Evolutionary conservation across 306 rosid species (phyloP).

Genomic region (Vigna reflexopilosa): DNA sequence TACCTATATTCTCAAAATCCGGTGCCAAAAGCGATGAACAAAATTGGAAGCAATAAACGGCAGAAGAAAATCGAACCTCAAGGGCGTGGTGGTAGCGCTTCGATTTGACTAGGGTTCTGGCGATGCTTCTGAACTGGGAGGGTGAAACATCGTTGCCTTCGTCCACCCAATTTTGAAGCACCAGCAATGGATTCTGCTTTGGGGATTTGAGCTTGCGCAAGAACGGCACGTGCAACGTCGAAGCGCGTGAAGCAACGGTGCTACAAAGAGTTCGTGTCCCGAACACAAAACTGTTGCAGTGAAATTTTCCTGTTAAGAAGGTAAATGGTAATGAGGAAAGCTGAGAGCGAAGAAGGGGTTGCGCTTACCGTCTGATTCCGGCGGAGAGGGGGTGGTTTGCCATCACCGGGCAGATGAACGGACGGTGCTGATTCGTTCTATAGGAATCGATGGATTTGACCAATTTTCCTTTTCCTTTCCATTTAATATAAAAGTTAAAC

Average conservation of each 20-base stretch:
- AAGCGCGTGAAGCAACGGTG: slow-evolving; percentile 39
- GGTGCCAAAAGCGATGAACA: background rate
- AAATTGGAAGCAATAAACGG: background rate
- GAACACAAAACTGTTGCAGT: slow-evolving; percentile 43
- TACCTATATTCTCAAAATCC: background rate
- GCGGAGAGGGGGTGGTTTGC: slow-evolving; percentile 46
- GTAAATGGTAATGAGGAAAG: background rate
- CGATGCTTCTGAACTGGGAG: slow-evolving; percentile 59
- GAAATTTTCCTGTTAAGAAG: background rate
- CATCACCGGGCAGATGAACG: slow-evolving; percentile 37
- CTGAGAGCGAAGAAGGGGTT: background rate
- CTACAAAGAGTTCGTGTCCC: slow-evolving; percentile 39
- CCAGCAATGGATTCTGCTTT: slow-evolving; percentile 40
- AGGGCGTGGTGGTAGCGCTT: slow-evolving; percentile 68
- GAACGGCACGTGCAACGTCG: background rate
- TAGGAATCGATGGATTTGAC: background rate
- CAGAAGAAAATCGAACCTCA: slow-evolving; percentile 54
- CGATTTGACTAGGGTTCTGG: slow-evolving; percentile 53
- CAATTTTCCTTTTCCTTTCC: too few relatives aligned
- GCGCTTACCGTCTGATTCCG: slow-evolving; percentile 51
- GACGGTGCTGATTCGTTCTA: background rate
- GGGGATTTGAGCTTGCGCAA: slow-evolving; percentile 37
- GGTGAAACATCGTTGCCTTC: slow-evolving; percentile 55
- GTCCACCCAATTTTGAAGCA: slow-evolving; percentile 55
- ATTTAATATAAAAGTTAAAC: too few relatives aligned